Conservation (phyloP, 331 rosid genomes). For the Dryas integrifolia region DNA sequence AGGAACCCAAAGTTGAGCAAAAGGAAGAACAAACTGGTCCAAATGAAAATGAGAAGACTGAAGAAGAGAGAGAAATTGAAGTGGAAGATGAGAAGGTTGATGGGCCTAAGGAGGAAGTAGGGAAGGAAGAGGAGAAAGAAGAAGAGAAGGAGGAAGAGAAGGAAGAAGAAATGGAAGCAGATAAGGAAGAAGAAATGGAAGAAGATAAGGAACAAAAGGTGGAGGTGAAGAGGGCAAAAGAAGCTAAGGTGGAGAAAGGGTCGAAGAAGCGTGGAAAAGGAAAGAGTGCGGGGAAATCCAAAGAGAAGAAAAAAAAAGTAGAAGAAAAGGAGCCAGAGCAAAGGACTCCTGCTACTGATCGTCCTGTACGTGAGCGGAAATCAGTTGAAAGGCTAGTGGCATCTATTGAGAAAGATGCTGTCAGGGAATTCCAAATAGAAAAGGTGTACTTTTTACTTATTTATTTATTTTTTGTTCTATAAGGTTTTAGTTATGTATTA, state of each 20-base stretch:
- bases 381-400: constrained; percentile 96
- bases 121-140: background rate
- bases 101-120: background rate
- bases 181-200: background rate
- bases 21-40: constrained; percentile 23
- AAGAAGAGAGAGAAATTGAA: constrained; percentile 7
- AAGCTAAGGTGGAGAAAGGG: constrained; percentile 43
- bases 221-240: constrained; percentile 39
- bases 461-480: constrained; percentile 6
- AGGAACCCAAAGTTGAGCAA: constrained; percentile 21
- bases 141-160: background rate
- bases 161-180: background rate
- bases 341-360: constrained; percentile 71
- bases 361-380: constrained; percentile 95
- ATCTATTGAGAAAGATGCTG: constrained; percentile 60
- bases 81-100: background rate
- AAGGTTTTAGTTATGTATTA: constrained; percentile 18
- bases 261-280: constrained; percentile 50
- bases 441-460: constrained; percentile 52
- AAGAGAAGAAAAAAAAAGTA: constrained; percentile 42
- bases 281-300: constrained; percentile 41
- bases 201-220: background rate
- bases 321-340: constrained; percentile 50
- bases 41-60: constrained; percentile 7
- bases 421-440: constrained; percentile 73